Evolutionary conservation across 176 grass and related monocot genomes (phyloP).

Genomic region (Aegilops sharonensis): DNA sequence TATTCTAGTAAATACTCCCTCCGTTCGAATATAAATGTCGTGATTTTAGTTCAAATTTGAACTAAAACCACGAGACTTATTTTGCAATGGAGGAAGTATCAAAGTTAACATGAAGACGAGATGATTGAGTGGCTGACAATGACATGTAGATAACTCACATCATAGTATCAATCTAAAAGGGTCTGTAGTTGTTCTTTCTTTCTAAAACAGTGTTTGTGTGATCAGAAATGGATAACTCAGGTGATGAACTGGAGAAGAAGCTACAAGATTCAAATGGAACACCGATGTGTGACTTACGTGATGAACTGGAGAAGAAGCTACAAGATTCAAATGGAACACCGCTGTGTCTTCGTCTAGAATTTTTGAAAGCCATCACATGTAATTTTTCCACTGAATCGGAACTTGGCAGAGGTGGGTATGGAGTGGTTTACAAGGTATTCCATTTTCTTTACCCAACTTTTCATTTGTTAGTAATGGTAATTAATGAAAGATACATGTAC

Average conservation of each 20-base stretch:
- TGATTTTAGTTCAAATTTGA: too few relatives aligned
- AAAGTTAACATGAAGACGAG: too few relatives aligned
- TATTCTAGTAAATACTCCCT: neutral
- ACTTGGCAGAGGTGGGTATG: neutral
- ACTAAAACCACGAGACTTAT: too few relatives aligned
- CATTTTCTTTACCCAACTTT: neutral
- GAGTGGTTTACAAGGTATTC: slow-evolving; percentile 19
- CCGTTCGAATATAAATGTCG: too few relatives aligned
- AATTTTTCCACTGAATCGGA: neutral
- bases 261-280: neutral
- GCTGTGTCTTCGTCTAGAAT: neutral
- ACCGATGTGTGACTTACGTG: neutral
- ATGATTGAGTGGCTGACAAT: too few relatives aligned
- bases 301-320: too few relatives aligned
- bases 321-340: too few relatives aligned
- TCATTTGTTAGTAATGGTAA: neutral
- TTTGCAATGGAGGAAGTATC: too few relatives aligned
- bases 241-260: neutral
- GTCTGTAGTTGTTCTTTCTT: neutral
- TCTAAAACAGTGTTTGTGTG: neutral
- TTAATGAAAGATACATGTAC: neutral
- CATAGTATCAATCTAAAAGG: neutral
- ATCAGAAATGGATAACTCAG: neutral
- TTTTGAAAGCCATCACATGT: neutral
- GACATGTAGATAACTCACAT: neutral